Percentiles rank a stretch among this genome's conserved stretches.
phyloP scores from a whole-genome alignment of 2,329 filamentous ascomycete genomes.

The Talaromyces marneffei region DNA sequence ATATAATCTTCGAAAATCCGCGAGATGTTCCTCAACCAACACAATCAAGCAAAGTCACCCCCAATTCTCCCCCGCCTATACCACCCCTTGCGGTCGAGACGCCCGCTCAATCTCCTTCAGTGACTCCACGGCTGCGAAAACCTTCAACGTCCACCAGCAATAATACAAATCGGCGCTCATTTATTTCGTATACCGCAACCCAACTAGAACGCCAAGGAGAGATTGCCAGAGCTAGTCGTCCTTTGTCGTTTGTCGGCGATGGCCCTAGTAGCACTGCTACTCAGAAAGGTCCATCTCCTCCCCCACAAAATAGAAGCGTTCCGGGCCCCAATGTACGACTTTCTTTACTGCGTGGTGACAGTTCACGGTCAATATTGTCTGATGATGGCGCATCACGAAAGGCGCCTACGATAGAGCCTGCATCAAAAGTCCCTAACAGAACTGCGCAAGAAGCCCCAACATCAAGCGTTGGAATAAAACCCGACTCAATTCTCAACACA shows the following conservation, averaged over 20 bases:
- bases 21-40: slow-evolving; percentile 21
- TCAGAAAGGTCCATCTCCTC: slow-evolving; percentile 24
- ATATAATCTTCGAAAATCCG: slow-evolving; percentile 18
- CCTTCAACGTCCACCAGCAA: slow-evolving; percentile 13
- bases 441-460: background rate
- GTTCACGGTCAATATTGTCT: background rate
- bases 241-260: background rate
- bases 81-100: slow-evolving; percentile 5
- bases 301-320: slow-evolving; percentile 38
- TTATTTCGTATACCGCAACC: slow-evolving; percentile 17
- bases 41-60: slow-evolving; percentile 17
- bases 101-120: slow-evolving; percentile 3
- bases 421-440: background rate
- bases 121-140: slow-evolving; percentile 17
- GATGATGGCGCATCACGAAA: background rate
- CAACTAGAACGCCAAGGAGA: slow-evolving; percentile 12
- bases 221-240: slow-evolving; percentile 2
- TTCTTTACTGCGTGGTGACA: slow-evolving; percentile 2
- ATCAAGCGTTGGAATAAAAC: background rate
- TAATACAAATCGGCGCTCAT: slow-evolving; percentile 22
- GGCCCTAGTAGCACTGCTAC: background rate
- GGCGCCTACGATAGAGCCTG: background rate
- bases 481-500: background rate
- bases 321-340: slow-evolving; percentile 30
- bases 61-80: slow-evolving; percentile 13